These are phyloP conservation scores for Diaporthe citriasiana DNA, from an alignment of 2,329 filamentous ascomycete genomes.

Conservation along the genomic window DNA sequence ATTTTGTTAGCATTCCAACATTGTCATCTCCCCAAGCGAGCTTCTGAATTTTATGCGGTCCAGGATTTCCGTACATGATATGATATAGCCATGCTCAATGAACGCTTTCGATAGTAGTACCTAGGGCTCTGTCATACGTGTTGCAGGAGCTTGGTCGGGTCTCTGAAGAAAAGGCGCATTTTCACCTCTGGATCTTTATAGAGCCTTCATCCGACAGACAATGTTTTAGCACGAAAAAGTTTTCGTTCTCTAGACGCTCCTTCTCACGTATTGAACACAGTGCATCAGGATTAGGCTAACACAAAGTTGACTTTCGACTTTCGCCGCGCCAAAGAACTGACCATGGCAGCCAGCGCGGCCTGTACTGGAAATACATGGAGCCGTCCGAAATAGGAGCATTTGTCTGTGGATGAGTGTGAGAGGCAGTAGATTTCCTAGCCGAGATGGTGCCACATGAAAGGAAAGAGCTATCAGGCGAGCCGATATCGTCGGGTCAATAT, in stretches of 20 bases:
- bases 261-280: not conserved
- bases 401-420: no score
- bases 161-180: not conserved
- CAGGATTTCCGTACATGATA: not conserved
- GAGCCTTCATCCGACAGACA: not conserved
- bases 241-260: not conserved
- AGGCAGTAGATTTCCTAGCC: no score
- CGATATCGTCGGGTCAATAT: no score
- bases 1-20: constrained; percentile 11
- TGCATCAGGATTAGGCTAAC: no score
- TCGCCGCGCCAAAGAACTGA: no score
- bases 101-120: not conserved
- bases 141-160: not conserved
- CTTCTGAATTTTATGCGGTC: not conserved
- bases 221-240: not conserved
- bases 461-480: no score
- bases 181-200: not conserved
- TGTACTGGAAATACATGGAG: no score
- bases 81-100: not conserved
- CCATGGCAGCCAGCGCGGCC: no score
- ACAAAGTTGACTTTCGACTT: no score
- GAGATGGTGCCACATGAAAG: no score
- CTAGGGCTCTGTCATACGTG: not conserved
- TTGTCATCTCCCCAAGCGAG: no score
- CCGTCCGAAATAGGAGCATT: no score